Percentiles rank a stretch among this genome's conserved stretches.
phyloP scores from a whole-genome alignment of 2,329 filamentous ascomycete genomes.

The Rosellinia necatrix region DNA sequence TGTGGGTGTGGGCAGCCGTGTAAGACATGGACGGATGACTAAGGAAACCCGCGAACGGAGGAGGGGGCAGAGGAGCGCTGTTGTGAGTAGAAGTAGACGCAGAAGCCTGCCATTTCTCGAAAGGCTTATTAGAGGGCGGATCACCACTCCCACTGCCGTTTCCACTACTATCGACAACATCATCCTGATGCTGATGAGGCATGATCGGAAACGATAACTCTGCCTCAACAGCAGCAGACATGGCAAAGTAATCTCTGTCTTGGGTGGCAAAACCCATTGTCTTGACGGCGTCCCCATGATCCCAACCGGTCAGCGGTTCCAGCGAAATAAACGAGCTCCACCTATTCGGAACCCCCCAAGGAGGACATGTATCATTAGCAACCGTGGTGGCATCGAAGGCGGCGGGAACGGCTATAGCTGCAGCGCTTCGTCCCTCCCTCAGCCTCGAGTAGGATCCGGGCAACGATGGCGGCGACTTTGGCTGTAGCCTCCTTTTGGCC shows the following conservation, averaged over 20 bases:
- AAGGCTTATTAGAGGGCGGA: constrained; percentile 2
- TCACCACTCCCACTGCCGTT: neutral
- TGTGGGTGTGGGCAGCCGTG: constrained; percentile 16
- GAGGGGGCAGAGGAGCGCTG: neutral
- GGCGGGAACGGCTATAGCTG: constrained; percentile 7
- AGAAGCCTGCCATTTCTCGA: constrained; percentile 15
- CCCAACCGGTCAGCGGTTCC: constrained; percentile 9
- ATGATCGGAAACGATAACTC: constrained; percentile 11
- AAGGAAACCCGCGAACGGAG: constrained; percentile 7
- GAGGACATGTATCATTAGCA: neutral
- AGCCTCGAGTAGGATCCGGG: constrained; percentile 14
- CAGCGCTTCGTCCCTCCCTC: constrained; percentile 14
- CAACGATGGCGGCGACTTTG: constrained; percentile 16
- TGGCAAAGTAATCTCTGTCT: constrained; percentile 1
- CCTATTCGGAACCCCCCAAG: constrained; percentile 11
- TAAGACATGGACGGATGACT: constrained; percentile 19
- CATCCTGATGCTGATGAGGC: neutral
- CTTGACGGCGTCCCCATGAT: constrained; percentile 9
- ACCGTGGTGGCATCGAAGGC: neutral
- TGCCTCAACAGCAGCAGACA: neutral
- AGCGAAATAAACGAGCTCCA: constrained; percentile 11
- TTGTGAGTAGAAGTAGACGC: constrained; percentile 2
- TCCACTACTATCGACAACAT: constrained; percentile 1
- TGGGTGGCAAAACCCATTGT: constrained; percentile 9
- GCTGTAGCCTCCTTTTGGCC: constrained; percentile 15